phyloP scores from a whole-genome alignment of 495 filamentous ascomycete genomes.

The Hypomontagnella monticulosa region DNA sequence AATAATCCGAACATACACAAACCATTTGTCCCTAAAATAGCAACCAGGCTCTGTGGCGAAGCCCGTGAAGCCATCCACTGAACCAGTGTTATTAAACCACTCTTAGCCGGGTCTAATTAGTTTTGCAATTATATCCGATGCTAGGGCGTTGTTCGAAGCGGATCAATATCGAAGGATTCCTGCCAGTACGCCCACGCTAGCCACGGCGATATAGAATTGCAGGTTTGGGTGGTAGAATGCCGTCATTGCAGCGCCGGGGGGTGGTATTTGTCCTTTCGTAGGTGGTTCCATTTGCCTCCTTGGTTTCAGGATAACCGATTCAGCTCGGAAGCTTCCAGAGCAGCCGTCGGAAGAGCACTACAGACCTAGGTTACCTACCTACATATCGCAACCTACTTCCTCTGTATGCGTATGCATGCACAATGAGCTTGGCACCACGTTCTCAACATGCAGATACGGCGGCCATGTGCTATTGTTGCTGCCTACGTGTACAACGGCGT shows the following conservation, averaged over 20 bases:
- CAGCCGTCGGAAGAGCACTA: neutral
- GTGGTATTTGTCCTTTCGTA: neutral
- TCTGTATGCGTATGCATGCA: too few relatives aligned
- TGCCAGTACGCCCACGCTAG: too few relatives aligned
- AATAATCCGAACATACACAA: neutral
- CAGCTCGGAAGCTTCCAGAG: slow-evolving; percentile 12
- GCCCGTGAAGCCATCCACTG: neutral
- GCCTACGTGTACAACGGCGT: too few relatives aligned
- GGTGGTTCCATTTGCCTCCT: neutral
- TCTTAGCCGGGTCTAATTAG: too few relatives aligned
- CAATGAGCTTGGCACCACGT: neutral
- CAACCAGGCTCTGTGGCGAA: slow-evolving; percentile 1
- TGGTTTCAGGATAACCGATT: neutral
- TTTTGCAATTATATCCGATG: too few relatives aligned
- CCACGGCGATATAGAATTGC: too few relatives aligned
- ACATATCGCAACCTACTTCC: too few relatives aligned
- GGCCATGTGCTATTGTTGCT: too few relatives aligned
- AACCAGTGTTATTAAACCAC: neutral
- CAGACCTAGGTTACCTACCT: neutral
- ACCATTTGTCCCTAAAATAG: slow-evolving; percentile 22
- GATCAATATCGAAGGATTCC: too few relatives aligned
- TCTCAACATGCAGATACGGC: too few relatives aligned
- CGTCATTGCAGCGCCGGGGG: neutral
- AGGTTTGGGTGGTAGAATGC: neutral
- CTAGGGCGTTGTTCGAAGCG: too few relatives aligned